These are phyloP conservation scores for Pythium aristosporum DNA, from an alignment of 352 stramenopile genomes.

Conservation along the genomic window DNA sequence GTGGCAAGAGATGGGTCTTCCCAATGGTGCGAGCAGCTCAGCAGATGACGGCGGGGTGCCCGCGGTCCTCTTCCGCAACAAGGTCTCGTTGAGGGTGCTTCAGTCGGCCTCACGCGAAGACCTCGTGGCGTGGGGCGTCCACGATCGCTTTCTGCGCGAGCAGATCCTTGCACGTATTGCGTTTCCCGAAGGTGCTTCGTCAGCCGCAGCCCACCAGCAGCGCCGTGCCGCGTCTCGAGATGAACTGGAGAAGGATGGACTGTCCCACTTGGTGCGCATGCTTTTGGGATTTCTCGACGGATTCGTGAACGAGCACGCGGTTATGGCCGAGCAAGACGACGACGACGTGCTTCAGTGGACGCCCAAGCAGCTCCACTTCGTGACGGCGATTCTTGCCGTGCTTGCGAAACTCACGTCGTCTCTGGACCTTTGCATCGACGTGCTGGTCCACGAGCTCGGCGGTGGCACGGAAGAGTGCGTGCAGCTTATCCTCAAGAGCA, in stretches of 20 bases:
- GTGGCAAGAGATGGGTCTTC: constrained; percentile 44
- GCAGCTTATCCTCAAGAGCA: constrained; percentile 47
- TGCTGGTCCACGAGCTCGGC: constrained; percentile 49
- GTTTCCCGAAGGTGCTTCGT: constrained; percentile 22
- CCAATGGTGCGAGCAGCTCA: constrained; percentile 17
- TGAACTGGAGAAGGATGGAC: constrained; percentile 40
- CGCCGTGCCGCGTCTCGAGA: constrained; percentile 18
- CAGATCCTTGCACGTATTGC: constrained; percentile 44
- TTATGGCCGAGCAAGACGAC: constrained; percentile 18
- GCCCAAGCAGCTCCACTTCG: constrained; percentile 42
- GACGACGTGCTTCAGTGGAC: constrained; percentile 30
- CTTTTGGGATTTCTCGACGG: constrained; percentile 51
- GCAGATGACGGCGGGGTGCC: constrained; percentile 36
- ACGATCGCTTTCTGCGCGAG: constrained; percentile 50
- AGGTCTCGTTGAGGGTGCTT: constrained; percentile 46
- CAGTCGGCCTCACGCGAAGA: constrained; percentile 61
- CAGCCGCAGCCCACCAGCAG: constrained; percentile 16
- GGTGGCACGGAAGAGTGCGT: constrained; percentile 55
- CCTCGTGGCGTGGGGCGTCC: constrained; percentile 65
- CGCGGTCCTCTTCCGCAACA: constrained; percentile 36
- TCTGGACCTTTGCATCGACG: constrained; percentile 32
- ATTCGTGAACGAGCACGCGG: constrained; percentile 45
- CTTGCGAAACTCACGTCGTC: constrained; percentile 41
- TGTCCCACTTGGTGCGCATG: constrained; percentile 50
- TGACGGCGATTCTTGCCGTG: constrained; percentile 40